A percentile compares a stretch with the other conserved stretches of the same genome.
These are phyloP conservation scores for Hylodesmum podocarpum DNA, from an alignment of 306 rosid genomes.

Conservation along the genomic window DNA sequence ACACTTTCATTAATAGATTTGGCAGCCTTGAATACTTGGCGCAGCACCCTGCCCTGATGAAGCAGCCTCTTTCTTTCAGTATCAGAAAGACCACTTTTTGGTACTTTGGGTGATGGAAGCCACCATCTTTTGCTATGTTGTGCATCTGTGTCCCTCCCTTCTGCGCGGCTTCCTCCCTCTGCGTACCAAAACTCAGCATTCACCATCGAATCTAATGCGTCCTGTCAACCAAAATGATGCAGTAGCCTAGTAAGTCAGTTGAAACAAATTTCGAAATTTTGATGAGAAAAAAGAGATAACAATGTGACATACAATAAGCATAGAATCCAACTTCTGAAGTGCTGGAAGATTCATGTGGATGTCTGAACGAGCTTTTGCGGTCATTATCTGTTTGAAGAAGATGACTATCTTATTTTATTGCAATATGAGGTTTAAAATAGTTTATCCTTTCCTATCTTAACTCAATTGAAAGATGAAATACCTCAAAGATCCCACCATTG, in stretches of 20 bases:
- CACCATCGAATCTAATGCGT: conserved; percentile 83
- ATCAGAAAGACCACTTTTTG: conserved; percentile 75
- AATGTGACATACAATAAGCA: conserved; percentile 72
- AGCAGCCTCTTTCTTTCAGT: conserved; percentile 57
- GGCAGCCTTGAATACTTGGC: conserved; percentile 92
- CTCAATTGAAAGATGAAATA: conserved; percentile 39
- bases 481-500: conserved; percentile 84
- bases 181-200: conserved; percentile 84
- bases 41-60: conserved; percentile 65
- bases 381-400: conserved; percentile 74
- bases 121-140: conserved; percentile 77
- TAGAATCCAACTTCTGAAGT: conserved; percentile 90
- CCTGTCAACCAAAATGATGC: conserved; percentile 47
- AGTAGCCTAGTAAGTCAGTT: not conserved
- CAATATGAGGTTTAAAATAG: conserved; percentile 12
- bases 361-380: conserved; percentile 87
- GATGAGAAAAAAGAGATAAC: conserved; percentile 30
- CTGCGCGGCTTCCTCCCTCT: conserved; percentile 82
- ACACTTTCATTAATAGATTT: conserved; percentile 78
- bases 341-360: conserved; percentile 95
- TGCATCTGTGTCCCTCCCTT: conserved; percentile 52
- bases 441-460: not conserved
- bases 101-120: conserved; percentile 87
- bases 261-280: conserved; percentile 9
- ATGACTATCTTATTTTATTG: not conserved